These are phyloP conservation scores for Leccinum pachyderme DNA, from an alignment of 1,284 basidiomycete species.

Conservation along the genomic window DNA sequence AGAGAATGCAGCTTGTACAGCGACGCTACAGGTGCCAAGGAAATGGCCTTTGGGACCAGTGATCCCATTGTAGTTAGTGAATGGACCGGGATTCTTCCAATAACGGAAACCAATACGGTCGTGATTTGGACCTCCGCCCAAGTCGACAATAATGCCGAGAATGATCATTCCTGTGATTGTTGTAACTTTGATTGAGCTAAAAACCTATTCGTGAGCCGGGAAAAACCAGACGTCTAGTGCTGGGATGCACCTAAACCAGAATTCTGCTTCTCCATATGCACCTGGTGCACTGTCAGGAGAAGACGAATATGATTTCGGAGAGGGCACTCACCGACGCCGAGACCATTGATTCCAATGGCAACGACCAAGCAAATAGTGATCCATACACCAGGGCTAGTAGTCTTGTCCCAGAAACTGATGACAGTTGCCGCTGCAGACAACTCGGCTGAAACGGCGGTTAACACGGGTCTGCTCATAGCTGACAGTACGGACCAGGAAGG, in stretches of 20 bases:
- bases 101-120: slow-evolving; percentile 44
- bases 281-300: slow-evolving; percentile 21
- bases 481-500: slow-evolving; percentile 21
- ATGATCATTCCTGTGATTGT: slow-evolving; percentile 45
- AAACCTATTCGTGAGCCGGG: neutral
- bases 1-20: slow-evolving; percentile 43
- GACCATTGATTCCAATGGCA: slow-evolving; percentile 59
- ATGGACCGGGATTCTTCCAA: slow-evolving; percentile 48
- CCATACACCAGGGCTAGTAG: slow-evolving; percentile 58
- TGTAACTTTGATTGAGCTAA: slow-evolving; percentile 44
- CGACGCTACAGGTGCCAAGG: slow-evolving; percentile 47
- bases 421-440: slow-evolving; percentile 62
- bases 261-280: slow-evolving; percentile 54
- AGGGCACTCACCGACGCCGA: slow-evolving; percentile 44
- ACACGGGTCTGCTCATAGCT: neutral
- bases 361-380: slow-evolving; percentile 62
- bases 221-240: neutral
- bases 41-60: slow-evolving; percentile 39
- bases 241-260: slow-evolving; percentile 40
- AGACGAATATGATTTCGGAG: neutral
- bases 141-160: slow-evolving; percentile 43
- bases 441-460: slow-evolving; percentile 42
- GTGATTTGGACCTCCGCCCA: slow-evolving; percentile 42
- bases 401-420: slow-evolving; percentile 57
- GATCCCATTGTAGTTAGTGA: slow-evolving; percentile 29